phyloP scores from a whole-genome alignment of 1,139 yeast species.

The Yamadazyma oceani region DNA sequence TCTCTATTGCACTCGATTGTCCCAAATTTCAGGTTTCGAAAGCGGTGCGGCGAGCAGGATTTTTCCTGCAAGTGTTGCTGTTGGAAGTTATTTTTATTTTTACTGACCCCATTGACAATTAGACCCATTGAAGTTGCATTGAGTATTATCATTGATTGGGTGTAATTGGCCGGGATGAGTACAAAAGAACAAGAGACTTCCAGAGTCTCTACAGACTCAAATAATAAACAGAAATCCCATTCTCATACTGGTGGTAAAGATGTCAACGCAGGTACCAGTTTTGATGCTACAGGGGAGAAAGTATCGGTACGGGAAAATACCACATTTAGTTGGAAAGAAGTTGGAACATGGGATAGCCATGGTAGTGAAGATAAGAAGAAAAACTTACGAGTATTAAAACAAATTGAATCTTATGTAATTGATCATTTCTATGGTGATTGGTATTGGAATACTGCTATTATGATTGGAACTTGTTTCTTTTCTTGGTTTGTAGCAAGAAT shows the following conservation, averaged over 20 bases:
- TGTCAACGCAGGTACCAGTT: background rate
- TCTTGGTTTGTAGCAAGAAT: constrained; percentile 61
- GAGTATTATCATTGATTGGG: too few species aligned
- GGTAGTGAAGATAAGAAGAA: constrained; percentile 25
- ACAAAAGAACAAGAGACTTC: too few species aligned
- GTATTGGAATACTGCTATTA: constrained; percentile 65
- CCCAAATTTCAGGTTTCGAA: too few species aligned
- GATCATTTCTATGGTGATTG: constrained; percentile 73
- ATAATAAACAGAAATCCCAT: background rate
- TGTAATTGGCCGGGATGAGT: too few species aligned
- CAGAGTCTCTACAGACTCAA: too few species aligned
- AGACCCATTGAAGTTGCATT: too few species aligned
- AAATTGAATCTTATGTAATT: constrained; percentile 56
- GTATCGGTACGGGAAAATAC: constrained; percentile 29
- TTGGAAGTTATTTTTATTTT: too few species aligned
- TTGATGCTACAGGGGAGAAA: constrained; percentile 13
- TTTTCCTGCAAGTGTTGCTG: too few species aligned
- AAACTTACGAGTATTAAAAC: constrained; percentile 25
- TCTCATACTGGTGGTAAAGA: background rate
- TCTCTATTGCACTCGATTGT: too few species aligned
- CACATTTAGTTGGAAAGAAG: constrained; percentile 42
- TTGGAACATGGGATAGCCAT: constrained; percentile 41
- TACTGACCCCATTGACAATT: too few species aligned
- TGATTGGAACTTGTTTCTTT: constrained; percentile 70
- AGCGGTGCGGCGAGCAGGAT: too few species aligned